Evolutionary conservation across 2,329 filamentous ascomycete genomes (phyloP), one percentile per base, ranked within the genome.

Genomic region (Plectosphaerella plurivora): DNA sequence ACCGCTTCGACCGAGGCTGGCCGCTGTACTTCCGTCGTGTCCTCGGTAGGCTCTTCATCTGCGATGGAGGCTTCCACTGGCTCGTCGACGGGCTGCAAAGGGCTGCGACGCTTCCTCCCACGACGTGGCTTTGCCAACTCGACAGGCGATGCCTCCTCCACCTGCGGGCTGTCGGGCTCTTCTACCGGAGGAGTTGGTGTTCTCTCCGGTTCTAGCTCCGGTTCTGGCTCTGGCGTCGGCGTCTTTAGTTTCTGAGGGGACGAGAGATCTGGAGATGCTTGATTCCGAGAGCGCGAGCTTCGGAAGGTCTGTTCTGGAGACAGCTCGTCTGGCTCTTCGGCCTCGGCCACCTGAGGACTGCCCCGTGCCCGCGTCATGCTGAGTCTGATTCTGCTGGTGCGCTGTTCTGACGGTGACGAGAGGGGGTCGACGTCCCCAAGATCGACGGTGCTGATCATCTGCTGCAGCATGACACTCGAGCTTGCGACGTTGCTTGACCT

Each of bases 381-480:
- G 9, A 20, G n/a, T 20, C 41, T 18, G n/a, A 18, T 18, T 20
- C 41, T 3, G 10, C 18, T 16, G 10, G 41, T 44, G 3, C 41
- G 41, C 16, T 44, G 41, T 18, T 44, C 41, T 18, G 41, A 44
- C 0, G 77, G 77, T 0, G 77, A 80, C 5, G 70, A 71, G 22
- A 65, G 48, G 1, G 53, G 53, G 61, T 68, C 61, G 57, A 54
- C 18, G 59, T 49, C 61, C 53, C 56, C 60, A 18, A 57, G 63
- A 14, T 66, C 62, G 15, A 67, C 64, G 2, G 63, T 11, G 20
- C 60, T 58, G 1, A 77, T 51, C 0, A 71, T 64, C 50, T 70
- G 65, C 45, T 77, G 73, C 15, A 82, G 60, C n/a, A 70, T 68
- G 1, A 68, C 64, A 20, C 71, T 75, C 3, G 71, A 75, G 2